phyloP scores from a whole-genome alignment of 148 eudicot genomes.

The Nepenthes gracilis region DNA sequence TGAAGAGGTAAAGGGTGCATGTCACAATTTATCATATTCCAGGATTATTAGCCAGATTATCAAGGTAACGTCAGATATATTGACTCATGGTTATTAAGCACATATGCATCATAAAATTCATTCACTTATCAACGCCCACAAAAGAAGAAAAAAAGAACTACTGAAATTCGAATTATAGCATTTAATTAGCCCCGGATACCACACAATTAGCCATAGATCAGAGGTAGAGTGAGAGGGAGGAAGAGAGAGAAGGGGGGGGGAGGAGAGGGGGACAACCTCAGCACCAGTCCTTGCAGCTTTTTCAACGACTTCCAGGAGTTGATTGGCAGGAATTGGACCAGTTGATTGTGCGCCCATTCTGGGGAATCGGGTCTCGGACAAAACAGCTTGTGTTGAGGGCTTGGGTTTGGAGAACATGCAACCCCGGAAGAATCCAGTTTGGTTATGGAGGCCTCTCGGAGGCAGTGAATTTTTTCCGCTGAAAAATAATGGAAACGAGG shows the following conservation, averaged over 20 bases:
- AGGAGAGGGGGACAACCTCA: slow-evolving; percentile 31
- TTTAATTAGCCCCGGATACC: not conserved
- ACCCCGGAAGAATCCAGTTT: not conserved
- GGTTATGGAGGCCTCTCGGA: not conserved
- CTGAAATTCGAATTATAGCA: not conserved
- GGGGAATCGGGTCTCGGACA: slow-evolving; percentile 32
- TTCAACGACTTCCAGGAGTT: slow-evolving; percentile 56
- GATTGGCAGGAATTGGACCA: slow-evolving; percentile 43
- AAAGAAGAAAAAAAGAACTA: not conserved
- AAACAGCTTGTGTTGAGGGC: slow-evolving; percentile 21
- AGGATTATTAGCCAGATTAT: too few relatives aligned
- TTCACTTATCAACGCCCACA: too few relatives aligned
- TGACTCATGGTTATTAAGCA: too few relatives aligned
- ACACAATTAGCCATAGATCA: not conserved
- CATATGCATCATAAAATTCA: too few relatives aligned
- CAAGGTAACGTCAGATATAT: too few relatives aligned
- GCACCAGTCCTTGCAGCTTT: slow-evolving; percentile 85
- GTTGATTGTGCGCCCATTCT: slow-evolving; percentile 55
- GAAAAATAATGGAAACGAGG: not conserved
- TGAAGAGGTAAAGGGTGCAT: too few relatives aligned
- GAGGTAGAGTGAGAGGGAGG: not conserved
- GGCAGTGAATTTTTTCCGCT: not conserved
- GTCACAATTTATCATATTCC: too few relatives aligned
- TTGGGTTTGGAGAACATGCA: not conserved
- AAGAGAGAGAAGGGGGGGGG: not conserved